Conservation (phyloP, 331 rosid species). For the Malus hybrid region DNA sequence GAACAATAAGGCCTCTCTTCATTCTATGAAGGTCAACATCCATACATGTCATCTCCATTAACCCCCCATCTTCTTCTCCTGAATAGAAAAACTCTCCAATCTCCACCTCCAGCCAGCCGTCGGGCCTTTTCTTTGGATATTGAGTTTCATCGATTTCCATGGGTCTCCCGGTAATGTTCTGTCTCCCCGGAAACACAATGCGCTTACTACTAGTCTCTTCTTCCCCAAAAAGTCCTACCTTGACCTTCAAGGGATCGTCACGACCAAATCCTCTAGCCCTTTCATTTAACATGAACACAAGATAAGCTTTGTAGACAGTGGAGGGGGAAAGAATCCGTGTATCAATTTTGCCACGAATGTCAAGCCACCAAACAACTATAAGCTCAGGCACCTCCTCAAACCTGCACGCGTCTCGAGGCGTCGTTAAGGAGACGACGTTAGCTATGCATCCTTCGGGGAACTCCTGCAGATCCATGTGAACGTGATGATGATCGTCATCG, state of each 20-base stretch:
- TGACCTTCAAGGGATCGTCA: not conserved
- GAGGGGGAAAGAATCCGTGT: not conserved
- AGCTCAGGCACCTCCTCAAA: not conserved
- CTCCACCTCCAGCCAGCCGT: conserved; percentile 40
- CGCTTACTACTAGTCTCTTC: not conserved
- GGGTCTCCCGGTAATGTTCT: too few species aligned
- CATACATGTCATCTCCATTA: not conserved
- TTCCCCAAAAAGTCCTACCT: not conserved
- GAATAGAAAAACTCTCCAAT: conserved; percentile 31
- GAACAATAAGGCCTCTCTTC: not conserved
- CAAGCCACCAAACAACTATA: not conserved
- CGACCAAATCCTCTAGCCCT: not conserved
- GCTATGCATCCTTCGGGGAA: not conserved
- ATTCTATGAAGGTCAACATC: not conserved
- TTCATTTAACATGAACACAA: not conserved
- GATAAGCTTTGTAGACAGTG: not conserved
- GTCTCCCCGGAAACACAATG: not conserved
- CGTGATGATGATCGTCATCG: not conserved
- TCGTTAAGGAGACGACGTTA: not conserved
- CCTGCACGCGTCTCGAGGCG: not conserved
- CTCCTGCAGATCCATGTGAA: not conserved
- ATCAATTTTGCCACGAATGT: not conserved
- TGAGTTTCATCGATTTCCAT: not conserved
- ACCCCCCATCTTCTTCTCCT: conserved; percentile 9
- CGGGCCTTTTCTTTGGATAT: conserved; percentile 3